These are phyloP conservation scores for Exophiala spinifera DNA, from an alignment of 2,329 filamentous ascomycete species.

Conservation along the genomic window DNA sequence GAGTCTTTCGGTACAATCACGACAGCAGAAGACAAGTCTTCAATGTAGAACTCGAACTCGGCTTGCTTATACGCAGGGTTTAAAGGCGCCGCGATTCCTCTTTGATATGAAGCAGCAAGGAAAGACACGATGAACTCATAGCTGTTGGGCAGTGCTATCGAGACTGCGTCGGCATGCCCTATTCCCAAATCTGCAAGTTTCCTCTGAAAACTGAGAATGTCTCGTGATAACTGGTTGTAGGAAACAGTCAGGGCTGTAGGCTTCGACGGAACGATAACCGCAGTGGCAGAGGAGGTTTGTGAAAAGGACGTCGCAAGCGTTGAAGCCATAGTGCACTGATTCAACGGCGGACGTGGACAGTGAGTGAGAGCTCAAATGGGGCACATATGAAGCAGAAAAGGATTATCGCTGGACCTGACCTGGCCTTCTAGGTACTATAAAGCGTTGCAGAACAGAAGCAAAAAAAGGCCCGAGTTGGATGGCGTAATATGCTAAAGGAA, in stretches of 20 bases:
- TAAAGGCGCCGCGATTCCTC: slow-evolving; percentile 78
- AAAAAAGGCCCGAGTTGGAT: neutral
- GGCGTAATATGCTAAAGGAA: neutral
- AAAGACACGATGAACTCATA: slow-evolving; percentile 88
- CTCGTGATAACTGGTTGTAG: slow-evolving; percentile 63
- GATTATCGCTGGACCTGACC: neutral
- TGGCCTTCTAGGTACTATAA: neutral
- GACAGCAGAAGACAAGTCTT: slow-evolving; percentile 76
- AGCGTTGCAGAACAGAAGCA: neutral
- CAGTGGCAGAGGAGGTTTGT: slow-evolving; percentile 50
- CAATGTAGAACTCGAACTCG: slow-evolving; percentile 90
- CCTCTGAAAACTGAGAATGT: slow-evolving; percentile 69
- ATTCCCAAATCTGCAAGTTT: slow-evolving; percentile 76
- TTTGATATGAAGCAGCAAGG: slow-evolving; percentile 79
- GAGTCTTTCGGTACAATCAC: slow-evolving; percentile 72
- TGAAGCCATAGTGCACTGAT: slow-evolving; percentile 43
- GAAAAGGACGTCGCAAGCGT: slow-evolving; percentile 60
- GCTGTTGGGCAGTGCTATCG: slow-evolving; percentile 78
- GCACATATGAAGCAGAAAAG: neutral
- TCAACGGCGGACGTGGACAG: neutral
- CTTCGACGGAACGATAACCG: slow-evolving; percentile 71
- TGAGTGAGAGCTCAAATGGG: neutral
- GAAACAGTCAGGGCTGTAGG: slow-evolving; percentile 62
- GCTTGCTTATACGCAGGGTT: slow-evolving; percentile 86
- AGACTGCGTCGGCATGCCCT: slow-evolving; percentile 66